Evolutionary conservation across 202 grass and related monocot species (phyloP), one percentile per base, ranked within the genome.

Genomic region (Carex sylvatica): DNA sequence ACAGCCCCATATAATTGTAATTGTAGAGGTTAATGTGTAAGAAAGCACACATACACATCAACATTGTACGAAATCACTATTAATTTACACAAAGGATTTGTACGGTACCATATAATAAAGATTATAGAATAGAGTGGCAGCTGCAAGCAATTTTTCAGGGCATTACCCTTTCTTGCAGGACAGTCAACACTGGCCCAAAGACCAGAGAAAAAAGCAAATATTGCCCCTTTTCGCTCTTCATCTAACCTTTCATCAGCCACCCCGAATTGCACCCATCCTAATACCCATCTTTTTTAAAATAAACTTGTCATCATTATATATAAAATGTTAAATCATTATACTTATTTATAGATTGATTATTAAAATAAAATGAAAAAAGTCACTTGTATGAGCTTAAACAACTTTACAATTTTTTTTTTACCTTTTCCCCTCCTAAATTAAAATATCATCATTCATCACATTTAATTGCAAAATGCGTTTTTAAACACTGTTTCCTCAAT

Each of bases 101-200:
- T 94, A 94, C 28, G 28, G 28, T 28, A 28, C 87, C 83, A 87
- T 87, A 88, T 76, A 56, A 68, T 65, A 68, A 82, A 68, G 61
- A 82, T 82, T 82, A 67, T 85, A 89, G 85, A 83, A 83, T 47
- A 85, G 60, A 89, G 84, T 87, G 59, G 79, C 46, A 82, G 33
- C 61, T 10, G 42, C 42, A 46, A 67, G 31, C 71, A 80, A 86
- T 88, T 80, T 88, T 86, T 74, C 81, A 85, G 84, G 67, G 92
- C 78, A 85, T 90, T 92, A 83, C 86, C 78, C 82, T 92, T 87
- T 85, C 81, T 89, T 72, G 64, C 15, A 62, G 63, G 61, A 22
- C 83, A 40, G 88, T 94, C 90, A 92, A 94, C 90, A 84, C 68
- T 81, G 77, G 72, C 65, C 62, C 88, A 86, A 84, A 86, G 91